Evolutionary conservation across 495 filamentous ascomycete species (phyloP), one percentile per base, ranked within the genome.

Genomic region (Usnea hakonensis): DNA sequence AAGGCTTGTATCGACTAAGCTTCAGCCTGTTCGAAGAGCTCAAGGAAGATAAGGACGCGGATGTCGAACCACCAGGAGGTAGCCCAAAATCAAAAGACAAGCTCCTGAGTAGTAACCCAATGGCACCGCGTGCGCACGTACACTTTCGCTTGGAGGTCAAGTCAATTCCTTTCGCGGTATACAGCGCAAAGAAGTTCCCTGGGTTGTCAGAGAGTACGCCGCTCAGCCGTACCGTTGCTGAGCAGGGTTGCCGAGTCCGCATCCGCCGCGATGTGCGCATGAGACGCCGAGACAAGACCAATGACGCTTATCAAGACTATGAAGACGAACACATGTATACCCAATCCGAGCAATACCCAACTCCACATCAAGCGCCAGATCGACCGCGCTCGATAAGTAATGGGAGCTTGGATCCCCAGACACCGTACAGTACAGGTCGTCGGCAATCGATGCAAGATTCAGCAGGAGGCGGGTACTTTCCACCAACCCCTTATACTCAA

Each of bases 181-280:
- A 86, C 77, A 96, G 91, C 68, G 94, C 94, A 30, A 98, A 98
- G 85, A 98, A 97, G 78, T 98, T 98, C 78, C 94, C 94, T 41
- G 94, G 94, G 14, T 76, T 98, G 67, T 86, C 90, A 2, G 92
- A 94, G 74, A 96, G 91, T 74, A 98, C 94, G 0, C 77, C 81
- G 7, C 78, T 97, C 40, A 97, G 93, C 69, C 87, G 91, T 50
- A 86, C 89, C 43, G 91, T 98, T 61, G 92, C 94, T 11, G 94
- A 98, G 72, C 94, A 98, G 74, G 94, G 94, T 44, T 98, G 94
- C 72, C 91, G 95, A 62, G 94, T 98, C 46, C 88, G 94, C 32
- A 98, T 98, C 69, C 84, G 94, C 64, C 89, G 94, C 65, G 94
- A 98, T 80, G 94, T 98, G 19, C 86, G 94, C 50, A 98, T 98